Evolutionary conservation across 805 yeast species (phyloP).

Genomic region (Teunomyces pallodes): DNA sequence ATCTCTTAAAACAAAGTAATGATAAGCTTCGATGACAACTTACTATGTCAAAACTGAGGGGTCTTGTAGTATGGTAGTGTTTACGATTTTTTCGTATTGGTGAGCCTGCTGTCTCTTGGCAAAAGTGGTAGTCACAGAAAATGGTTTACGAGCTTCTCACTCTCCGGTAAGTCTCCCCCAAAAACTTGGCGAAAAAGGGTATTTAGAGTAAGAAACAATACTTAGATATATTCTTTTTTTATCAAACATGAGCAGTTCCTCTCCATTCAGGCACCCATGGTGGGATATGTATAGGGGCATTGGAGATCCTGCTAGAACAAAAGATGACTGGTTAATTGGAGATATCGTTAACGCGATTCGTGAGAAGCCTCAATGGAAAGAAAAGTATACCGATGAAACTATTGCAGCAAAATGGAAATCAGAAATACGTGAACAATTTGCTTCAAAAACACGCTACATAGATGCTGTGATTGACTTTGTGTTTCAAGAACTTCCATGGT

Average conservation of each 20-base stretch:
- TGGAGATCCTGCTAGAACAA: conserved; percentile 2
- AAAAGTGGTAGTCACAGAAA: too few relatives aligned
- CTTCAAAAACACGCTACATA: conserved; percentile 1
- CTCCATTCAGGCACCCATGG: conserved; percentile 9
- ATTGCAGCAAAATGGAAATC: conserved; percentile 24
- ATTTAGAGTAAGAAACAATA: too few relatives aligned
- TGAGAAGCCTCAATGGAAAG: conserved; percentile 26
- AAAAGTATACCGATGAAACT: conserved; percentile 17
- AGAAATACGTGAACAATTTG: conserved; percentile 13
- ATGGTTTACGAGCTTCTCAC: too few relatives aligned
- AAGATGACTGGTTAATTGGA: conserved; percentile 17
- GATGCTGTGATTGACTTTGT: conserved; percentile 13
- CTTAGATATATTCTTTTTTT: not conserved
- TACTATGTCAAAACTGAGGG: too few relatives aligned
- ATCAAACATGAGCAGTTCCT: not conserved
- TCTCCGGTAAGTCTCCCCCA: too few relatives aligned
- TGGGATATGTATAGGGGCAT: conserved; percentile 4
- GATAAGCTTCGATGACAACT: too few relatives aligned
- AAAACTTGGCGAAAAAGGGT: too few relatives aligned
- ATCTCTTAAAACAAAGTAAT: too few relatives aligned
- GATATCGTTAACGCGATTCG: conserved; percentile 18
- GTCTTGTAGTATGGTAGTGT: too few relatives aligned
- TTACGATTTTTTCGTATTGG: too few relatives aligned
- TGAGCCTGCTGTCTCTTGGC: too few relatives aligned
- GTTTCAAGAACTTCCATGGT: conserved; percentile 15